Percentiles rank a stretch among this genome's conserved stretches.
Conservation (phyloP, 108 stramenopile species). For the Bacterosira constricta region DNA sequence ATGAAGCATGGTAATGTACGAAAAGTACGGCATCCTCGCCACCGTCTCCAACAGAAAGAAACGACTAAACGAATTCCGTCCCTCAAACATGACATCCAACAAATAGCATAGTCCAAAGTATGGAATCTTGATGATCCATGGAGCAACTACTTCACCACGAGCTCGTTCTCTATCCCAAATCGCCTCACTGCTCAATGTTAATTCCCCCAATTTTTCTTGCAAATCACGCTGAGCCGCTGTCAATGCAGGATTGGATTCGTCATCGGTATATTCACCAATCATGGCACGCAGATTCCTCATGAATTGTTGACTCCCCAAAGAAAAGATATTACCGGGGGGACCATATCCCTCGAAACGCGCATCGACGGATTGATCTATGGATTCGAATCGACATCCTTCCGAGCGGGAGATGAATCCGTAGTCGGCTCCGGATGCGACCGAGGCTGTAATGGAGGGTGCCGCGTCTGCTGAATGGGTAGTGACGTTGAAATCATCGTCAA, state of each 20-base stretch:
- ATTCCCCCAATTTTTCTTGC: conserved; percentile 36
- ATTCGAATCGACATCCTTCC: conserved; percentile 51
- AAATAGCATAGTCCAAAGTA: conserved; percentile 60
- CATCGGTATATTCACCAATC: conserved; percentile 61
- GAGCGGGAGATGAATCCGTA: conserved; percentile 66
- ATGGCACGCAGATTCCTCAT: conserved; percentile 63
- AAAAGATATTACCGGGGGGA: conserved; percentile 60
- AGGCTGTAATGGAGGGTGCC: conserved; percentile 38
- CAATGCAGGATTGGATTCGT: conserved; percentile 29
- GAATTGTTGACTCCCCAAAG: conserved; percentile 62
- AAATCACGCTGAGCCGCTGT: conserved; percentile 44
- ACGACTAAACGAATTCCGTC: conserved; percentile 54
- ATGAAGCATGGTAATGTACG: conserved; percentile 90
- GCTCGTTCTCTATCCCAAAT: conserved; percentile 65
- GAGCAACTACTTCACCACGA: conserved; percentile 53
- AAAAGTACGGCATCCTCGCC: conserved; percentile 92
- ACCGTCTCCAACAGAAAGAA: conserved; percentile 90
- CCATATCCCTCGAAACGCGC: conserved; percentile 50
- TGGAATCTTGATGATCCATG: conserved; percentile 61
- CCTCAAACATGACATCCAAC: conserved; percentile 69
- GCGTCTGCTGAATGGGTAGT: neutral
- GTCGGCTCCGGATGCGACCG: conserved; percentile 55
- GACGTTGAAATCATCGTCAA: conserved; percentile 4
- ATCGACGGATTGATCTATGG: conserved; percentile 18
- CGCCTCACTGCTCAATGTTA: conserved; percentile 55